phyloP scores from a whole-genome alignment of 2,329 filamentous ascomycete species.

The Cercospora janseana region DNA sequence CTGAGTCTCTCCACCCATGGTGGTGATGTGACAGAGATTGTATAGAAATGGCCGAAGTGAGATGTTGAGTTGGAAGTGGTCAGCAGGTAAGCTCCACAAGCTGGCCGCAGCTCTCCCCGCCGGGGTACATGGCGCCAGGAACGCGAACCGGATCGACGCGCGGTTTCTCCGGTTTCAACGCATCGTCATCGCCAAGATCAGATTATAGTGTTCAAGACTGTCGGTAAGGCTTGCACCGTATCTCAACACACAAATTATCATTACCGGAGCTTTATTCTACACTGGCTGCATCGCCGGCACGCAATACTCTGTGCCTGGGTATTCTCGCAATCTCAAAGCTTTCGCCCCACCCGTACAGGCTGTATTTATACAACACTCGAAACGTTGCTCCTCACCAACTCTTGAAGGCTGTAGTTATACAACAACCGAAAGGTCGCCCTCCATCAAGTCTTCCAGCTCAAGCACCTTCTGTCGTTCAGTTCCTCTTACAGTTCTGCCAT shows the following conservation, averaged over 20 bases:
- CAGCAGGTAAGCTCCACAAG: conserved; percentile 3
- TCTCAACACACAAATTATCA: not conserved
- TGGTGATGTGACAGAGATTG: not conserved
- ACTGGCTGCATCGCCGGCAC: too few species aligned
- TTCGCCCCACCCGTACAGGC: too few species aligned
- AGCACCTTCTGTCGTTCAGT: not conserved
- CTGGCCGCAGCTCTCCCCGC: conserved; percentile 10
- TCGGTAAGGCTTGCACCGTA: not conserved
- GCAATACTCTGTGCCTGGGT: too few species aligned
- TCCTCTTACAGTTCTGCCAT: conserved; percentile 32
- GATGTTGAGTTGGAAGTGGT: not conserved
- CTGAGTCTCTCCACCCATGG: conserved; percentile 42
- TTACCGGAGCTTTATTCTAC: too few species aligned
- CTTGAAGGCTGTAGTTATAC: too few species aligned
- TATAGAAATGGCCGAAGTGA: not conserved
- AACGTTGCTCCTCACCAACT: too few species aligned
- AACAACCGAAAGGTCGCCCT: too few species aligned
- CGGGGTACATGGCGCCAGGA: conserved; percentile 7
- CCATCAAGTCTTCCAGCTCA: not conserved
- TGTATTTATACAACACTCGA: too few species aligned
- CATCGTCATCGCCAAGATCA: conserved; percentile 9
- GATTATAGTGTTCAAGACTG: too few species aligned
- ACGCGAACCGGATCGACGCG: too few species aligned
- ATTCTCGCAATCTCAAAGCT: too few species aligned
- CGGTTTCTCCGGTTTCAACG: conserved; percentile 5